These are phyloP conservation scores for Carnegiea gigantea DNA, from an alignment of 179 eudicot genomes.

Conservation along the genomic window DNA sequence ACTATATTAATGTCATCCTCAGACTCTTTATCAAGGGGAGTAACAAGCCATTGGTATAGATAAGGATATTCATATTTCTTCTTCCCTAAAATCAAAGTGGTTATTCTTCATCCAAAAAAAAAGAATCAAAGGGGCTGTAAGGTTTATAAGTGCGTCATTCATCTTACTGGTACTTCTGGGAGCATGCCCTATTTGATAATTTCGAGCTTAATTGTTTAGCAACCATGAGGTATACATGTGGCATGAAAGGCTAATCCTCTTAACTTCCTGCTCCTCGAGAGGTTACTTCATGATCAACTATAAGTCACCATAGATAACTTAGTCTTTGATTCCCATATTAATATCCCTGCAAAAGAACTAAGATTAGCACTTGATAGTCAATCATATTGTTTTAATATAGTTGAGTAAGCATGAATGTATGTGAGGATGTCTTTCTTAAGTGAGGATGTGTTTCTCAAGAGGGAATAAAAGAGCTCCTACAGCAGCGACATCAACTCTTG, in stretches of 20 bases:
- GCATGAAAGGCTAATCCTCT: not conserved
- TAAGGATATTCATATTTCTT: not conserved
- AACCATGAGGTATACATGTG: not conserved
- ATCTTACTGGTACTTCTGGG: not conserved
- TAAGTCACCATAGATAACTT: conserved; percentile 15
- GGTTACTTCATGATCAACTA: conserved; percentile 8
- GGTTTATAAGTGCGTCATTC: not conserved
- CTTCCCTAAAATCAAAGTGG: not conserved
- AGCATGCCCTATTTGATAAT: not conserved
- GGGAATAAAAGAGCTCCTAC: too few relatives aligned
- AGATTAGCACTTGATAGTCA: too few relatives aligned
- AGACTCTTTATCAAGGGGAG: too few relatives aligned
- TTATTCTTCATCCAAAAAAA: too few relatives aligned
- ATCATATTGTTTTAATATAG: too few relatives aligned
- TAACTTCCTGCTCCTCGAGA: not conserved
- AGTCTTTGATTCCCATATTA: not conserved
- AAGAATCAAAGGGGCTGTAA: not conserved
- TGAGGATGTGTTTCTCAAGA: too few relatives aligned
- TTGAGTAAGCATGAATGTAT: too few relatives aligned
- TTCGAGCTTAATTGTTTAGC: not conserved
- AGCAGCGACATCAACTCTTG: not conserved
- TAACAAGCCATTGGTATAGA: too few relatives aligned
- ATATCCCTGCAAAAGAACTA: not conserved
- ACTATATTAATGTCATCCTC: too few relatives aligned
- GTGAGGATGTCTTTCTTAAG: too few relatives aligned